Evolutionary conservation across 768 basidiomycete species (phyloP).

Genomic region (Lepiota venenata): DNA sequence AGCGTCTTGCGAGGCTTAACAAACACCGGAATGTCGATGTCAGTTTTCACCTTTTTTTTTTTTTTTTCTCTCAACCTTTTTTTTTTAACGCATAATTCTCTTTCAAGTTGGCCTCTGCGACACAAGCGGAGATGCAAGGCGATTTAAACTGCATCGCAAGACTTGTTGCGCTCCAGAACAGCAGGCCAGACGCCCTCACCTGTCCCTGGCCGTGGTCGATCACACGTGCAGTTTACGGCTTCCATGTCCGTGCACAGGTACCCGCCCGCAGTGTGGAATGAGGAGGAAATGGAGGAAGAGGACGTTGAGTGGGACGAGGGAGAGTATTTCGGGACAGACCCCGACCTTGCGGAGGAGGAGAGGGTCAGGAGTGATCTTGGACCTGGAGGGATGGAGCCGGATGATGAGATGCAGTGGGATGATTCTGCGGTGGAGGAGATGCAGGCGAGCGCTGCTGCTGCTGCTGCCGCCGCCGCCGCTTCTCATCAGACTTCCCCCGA

Average conservation of each 20-base stretch:
- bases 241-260: slow-evolving; percentile 69
- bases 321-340: slow-evolving; percentile 67
- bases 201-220: slow-evolving; percentile 31
- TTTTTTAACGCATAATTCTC: not conserved
- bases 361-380: slow-evolving; percentile 24
- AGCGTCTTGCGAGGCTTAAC: slow-evolving; percentile 91
- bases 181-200: slow-evolving; percentile 52
- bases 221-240: slow-evolving; percentile 67
- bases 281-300: slow-evolving; percentile 70
- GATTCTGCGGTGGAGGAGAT: slow-evolving; percentile 55
- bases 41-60: slow-evolving; percentile 30
- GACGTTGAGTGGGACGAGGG: slow-evolving; percentile 67
- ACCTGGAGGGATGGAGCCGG: slow-evolving; percentile 53
- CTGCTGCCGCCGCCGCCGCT: not conserved
- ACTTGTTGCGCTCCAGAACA: slow-evolving; percentile 45
- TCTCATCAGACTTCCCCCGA: slow-evolving; percentile 24
- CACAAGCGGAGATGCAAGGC: slow-evolving; percentile 65
- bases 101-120: slow-evolving; percentile 67
- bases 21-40: slow-evolving; percentile 98
- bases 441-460: slow-evolving; percentile 22
- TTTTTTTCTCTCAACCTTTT: slow-evolving; percentile 6
- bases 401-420: slow-evolving; percentile 90
- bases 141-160: slow-evolving; percentile 44
- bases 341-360: slow-evolving; percentile 49
- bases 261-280: slow-evolving; percentile 80